Evolutionary conservation across 2,329 filamentous ascomycete genomes (phyloP).

Genomic region (Fusarium decemcellulare): DNA sequence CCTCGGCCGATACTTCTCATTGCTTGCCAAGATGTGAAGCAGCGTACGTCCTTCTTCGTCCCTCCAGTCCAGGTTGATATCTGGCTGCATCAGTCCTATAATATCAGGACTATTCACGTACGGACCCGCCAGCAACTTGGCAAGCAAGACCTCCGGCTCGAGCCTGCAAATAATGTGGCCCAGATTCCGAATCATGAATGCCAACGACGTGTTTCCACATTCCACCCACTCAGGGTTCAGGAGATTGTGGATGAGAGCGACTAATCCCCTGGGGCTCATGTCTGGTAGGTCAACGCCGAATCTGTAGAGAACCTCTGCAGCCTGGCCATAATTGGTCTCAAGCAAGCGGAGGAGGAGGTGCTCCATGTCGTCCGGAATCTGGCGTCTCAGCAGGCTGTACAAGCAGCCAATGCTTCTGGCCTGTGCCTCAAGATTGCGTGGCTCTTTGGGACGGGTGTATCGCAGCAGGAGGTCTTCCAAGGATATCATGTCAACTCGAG

Average conservation of each 20-base stretch:
- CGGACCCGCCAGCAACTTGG: background rate
- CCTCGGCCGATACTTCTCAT: background rate
- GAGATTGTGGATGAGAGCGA: background rate
- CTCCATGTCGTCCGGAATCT: background rate
- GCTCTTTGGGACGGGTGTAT: background rate
- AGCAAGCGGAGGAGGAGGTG: background rate
- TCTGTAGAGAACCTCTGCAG: background rate
- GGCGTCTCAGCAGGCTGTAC: background rate
- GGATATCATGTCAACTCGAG: background rate
- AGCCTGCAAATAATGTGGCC: background rate
- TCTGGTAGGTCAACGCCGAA: background rate
- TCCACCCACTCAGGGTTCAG: too few relatives aligned
- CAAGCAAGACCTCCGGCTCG: background rate
- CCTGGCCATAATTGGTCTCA: background rate
- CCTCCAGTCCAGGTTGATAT: background rate
- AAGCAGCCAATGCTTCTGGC: background rate
- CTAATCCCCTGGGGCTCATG: background rate
- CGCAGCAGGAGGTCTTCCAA: background rate
- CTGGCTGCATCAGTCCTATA: background rate
- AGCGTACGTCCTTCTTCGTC: background rate
- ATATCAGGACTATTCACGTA: background rate
- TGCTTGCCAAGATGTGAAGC: background rate
- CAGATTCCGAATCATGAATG: background rate
- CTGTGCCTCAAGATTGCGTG: background rate
- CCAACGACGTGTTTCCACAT: background rate